Evolutionary conservation across 176 grass and related monocot genomes (phyloP).

Genomic region (Musa acuminata): DNA sequence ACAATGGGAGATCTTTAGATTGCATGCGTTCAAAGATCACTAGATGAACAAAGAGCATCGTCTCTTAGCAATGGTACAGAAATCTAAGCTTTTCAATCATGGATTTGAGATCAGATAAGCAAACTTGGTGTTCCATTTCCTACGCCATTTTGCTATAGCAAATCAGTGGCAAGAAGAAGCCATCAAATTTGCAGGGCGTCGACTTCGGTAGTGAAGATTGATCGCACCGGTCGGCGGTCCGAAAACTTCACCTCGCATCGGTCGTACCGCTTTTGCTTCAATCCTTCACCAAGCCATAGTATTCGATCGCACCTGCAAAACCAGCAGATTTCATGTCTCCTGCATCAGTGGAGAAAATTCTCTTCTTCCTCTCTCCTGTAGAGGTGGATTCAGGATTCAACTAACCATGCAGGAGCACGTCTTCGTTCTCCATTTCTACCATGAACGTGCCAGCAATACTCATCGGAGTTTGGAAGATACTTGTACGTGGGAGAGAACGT

Average conservation of each 20-base stretch:
- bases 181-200: constrained; percentile 9
- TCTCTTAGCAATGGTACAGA: no score
- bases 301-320: constrained; percentile 85
- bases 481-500: constrained; percentile 91
- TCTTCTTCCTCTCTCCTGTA: no score
- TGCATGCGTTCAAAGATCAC: no score
- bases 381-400: no score
- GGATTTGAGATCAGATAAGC: no score
- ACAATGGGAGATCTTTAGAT: no score
- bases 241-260: constrained; percentile 59
- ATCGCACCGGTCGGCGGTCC: constrained; percentile 74
- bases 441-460: constrained; percentile 45
- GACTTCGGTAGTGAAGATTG: constrained; percentile 43
- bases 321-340: neutral
- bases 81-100: no score
- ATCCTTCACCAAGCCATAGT: constrained; percentile 60
- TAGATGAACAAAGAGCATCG: no score
- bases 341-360: no score
- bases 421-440: constrained; percentile 24
- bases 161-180: constrained; percentile 20
- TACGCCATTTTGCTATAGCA: constrained; percentile 2
- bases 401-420: constrained; percentile 79
- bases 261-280: constrained; percentile 73
- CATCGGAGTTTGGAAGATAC: constrained; percentile 65
- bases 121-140: neutral